Percentiles rank a stretch among this genome's conserved stretches.
These are phyloP conservation scores for Sarocladiaceae sp. DNA, from an alignment of 2,329 filamentous ascomycete genomes.

Conservation along the genomic window DNA sequence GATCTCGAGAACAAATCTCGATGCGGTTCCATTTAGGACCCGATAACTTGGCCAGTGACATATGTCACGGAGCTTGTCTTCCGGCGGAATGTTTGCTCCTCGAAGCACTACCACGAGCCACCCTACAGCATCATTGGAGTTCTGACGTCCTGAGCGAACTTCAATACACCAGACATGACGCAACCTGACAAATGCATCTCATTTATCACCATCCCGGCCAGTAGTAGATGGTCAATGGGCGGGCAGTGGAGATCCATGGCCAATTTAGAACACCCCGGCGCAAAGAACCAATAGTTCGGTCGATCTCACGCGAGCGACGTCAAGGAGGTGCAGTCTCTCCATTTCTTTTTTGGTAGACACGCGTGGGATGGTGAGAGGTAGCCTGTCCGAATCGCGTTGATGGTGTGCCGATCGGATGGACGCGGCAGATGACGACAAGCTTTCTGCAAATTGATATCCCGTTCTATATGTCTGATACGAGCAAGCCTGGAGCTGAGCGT, in stretches of 20 bases:
- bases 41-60: neutral
- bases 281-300: neutral
- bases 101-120: neutral
- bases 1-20: neutral
- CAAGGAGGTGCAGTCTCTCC: neutral
- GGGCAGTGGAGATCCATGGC: neutral
- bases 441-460: too few species aligned
- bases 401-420: neutral
- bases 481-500: too few species aligned
- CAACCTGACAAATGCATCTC: neutral
- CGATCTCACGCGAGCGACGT: neutral
- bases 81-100: neutral
- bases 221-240: neutral
- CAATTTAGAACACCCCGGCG: neutral
- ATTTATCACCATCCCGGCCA: neutral
- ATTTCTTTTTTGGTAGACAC: neutral
- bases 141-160: too few species aligned
- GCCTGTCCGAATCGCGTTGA: too few species aligned
- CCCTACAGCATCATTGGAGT: neutral
- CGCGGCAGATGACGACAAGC: constrained; percentile 7
- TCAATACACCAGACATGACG: too few species aligned
- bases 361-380: too few species aligned
- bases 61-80: constrained; percentile 6
- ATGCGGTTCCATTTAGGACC: neutral
- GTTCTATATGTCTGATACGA: too few species aligned